These are phyloP conservation scores for Fulvia fulva DNA, from an alignment of 2,329 filamentous ascomycete species.

Conservation along the genomic window DNA sequence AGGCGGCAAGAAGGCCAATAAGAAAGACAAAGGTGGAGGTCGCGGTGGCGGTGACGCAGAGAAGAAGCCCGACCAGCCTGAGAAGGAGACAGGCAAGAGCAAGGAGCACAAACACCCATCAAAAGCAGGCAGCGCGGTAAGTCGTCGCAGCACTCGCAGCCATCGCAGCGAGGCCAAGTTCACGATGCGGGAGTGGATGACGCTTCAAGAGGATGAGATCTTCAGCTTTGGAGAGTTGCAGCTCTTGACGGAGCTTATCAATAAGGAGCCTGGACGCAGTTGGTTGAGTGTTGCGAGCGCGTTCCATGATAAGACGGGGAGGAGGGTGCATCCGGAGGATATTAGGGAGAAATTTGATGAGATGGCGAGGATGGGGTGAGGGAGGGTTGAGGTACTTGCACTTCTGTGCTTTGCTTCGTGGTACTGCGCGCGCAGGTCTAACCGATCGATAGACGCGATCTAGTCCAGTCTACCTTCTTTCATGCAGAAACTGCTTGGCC, in stretches of 20 bases:
- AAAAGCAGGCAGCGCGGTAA: slow-evolving; percentile 11
- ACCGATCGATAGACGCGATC: neutral
- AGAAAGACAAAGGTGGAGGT: slow-evolving; percentile 11
- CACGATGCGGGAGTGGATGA: slow-evolving; percentile 30
- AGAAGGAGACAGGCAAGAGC: slow-evolving; percentile 4
- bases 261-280: slow-evolving; percentile 32
- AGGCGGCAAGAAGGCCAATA: slow-evolving; percentile 15
- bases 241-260: slow-evolving; percentile 42
- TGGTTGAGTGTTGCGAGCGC: slow-evolving; percentile 47
- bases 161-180: slow-evolving; percentile 25
- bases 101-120: slow-evolving; percentile 11
- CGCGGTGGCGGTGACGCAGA: slow-evolving; percentile 18
- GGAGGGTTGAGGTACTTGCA: neutral
- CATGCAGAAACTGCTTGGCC: neutral
- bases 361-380: slow-evolving; percentile 14
- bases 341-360: slow-evolving; percentile 41
- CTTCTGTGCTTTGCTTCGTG: neutral
- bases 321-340: slow-evolving; percentile 41
- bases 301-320: slow-evolving; percentile 50
- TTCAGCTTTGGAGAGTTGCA: slow-evolving; percentile 39
- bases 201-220: slow-evolving; percentile 33
- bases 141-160: slow-evolving; percentile 10
- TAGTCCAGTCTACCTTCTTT: neutral
- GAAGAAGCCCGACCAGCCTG: slow-evolving; percentile 17
- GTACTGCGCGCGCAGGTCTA: neutral